A percentile compares a stretch with the other conserved stretches of the same genome.
These are phyloP conservation scores for Lentinus brumalis DNA, from an alignment of 768 basidiomycete species.

Conservation along the genomic window DNA sequence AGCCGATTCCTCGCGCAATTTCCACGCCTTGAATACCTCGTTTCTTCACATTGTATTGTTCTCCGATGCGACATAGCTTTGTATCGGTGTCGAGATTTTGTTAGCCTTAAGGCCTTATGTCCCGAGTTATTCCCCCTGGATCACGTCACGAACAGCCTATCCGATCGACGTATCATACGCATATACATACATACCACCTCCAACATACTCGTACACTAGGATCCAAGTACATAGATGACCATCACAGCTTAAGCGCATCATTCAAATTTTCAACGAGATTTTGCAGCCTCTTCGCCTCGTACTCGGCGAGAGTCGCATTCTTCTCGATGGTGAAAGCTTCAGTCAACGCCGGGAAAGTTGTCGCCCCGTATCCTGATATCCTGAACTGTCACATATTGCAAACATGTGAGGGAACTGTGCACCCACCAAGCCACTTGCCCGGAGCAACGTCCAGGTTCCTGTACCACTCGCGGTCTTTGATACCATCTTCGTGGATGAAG, in stretches of 20 bases:
- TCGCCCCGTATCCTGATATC: slow-evolving; percentile 73
- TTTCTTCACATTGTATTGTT: too few relatives aligned
- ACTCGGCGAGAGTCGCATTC: slow-evolving; percentile 58
- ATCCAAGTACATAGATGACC: not conserved
- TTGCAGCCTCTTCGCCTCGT: slow-evolving; percentile 61
- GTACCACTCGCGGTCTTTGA: slow-evolving; percentile 85
- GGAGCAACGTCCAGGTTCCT: slow-evolving; percentile 84
- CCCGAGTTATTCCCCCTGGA: too few relatives aligned
- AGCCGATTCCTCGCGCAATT: too few relatives aligned
- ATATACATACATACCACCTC: too few relatives aligned
- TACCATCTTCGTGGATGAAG: slow-evolving; percentile 76
- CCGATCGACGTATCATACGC: too few relatives aligned
- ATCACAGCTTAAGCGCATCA: slow-evolving; percentile 14
- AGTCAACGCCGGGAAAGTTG: slow-evolving; percentile 78
- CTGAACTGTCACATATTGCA: not conserved
- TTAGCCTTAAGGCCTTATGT: too few relatives aligned
- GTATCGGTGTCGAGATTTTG: too few relatives aligned
- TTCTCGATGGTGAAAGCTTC: slow-evolving; percentile 75
- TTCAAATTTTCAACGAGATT: slow-evolving; percentile 45
- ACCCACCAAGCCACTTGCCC: slow-evolving; percentile 78
- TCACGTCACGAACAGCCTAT: too few relatives aligned
- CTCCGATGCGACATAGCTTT: too few relatives aligned
- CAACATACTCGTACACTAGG: not conserved
- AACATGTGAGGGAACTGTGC: not conserved
- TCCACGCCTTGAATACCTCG: too few relatives aligned